Base-by-base conservation (phyloP, 2,329 filamentous ascomycete species). In the Cytospora piceae region DNA sequence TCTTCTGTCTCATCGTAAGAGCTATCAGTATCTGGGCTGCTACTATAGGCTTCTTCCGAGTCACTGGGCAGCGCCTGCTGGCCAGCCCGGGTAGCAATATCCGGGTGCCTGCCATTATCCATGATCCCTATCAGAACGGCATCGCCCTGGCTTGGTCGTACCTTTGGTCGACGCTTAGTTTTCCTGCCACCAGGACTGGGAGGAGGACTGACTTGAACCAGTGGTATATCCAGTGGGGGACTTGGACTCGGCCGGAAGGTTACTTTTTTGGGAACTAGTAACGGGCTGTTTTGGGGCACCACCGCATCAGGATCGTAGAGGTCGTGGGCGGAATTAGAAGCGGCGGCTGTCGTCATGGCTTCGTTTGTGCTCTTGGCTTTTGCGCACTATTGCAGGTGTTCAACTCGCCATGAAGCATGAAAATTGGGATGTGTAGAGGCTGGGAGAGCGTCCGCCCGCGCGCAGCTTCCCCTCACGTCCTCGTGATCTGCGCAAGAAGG, bases 61-160 rank as follows among this genome's bases (percentile, higher is more conserved):
- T 77, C 77, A 39, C 74, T 63, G 34, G 82, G 80, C 57, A 91
- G 78, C 27, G 85, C 81, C 69, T 82, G 74, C 68, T 79, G 77
- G 69, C 82, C 84, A 65, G 86, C 89, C 72, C 78, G 74, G 69
- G 78, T 78, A 65, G 88, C 88, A 72, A 92, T 84, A 59, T 93
- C 88, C 59, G 85, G 87, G 70, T 81, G 81, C 73, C 87, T 87
- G 72, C 87, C 86, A 73, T 81, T 85, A 71, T 80, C 85, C 79
- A 94, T 83, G 75, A 83, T 81, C 65, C 80, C 78, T 69, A 94
- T 83, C 75, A 94, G 82, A 69, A 92, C 87, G 71, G 82, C 85
- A 83, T 91, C 87, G 71, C 85, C 86, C 73, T 85, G 85, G 71
- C 79, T 86, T 52, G 84, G 80, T 70, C 77, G 80, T 68, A 82